Base-by-base conservation (phyloP, 176 grass and related monocot species). In the Echinochloa phyllopogon region DNA sequence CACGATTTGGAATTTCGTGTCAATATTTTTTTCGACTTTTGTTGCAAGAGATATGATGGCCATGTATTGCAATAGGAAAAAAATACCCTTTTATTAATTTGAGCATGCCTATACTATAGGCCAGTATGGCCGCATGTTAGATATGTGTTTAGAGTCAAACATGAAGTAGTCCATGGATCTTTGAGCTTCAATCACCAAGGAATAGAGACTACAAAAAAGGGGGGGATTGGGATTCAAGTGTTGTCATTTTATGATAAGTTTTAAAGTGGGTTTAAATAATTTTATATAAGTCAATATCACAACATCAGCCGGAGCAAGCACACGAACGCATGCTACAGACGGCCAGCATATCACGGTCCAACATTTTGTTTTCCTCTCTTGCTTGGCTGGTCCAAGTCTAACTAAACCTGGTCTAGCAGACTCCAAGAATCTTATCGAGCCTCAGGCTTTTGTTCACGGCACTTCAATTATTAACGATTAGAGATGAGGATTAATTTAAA, bases 301-400 rank as follows among this genome's bases (percentile, higher is more conserved):
- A 6, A 29, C 13, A 16, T 70, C 23, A 72, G 69, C 69, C 4
- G 5, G 42, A 48, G 44, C 23, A 24, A 72, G 21, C 67, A 70
- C 5, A 70, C 5, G 24, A 13, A 17, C 8, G 45, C 43, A 27
- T 49, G 44, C 24, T 52, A 17, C 36, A 47, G 42, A 50, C 17
- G 16, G 16, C 14, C 71, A 53, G 25, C 48, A 33, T 4, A 33
- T 12, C 52, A 37, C 0, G 38, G 75, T 61, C 56, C 39, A 77
- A 44, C 56, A 18, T 21, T 45, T 45, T 29, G 4, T 17, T 65
- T 77, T 25, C 21, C 13, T 29, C 7, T 47, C 0, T 44, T 27
- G 55, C 56, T 61, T 61, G 39, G 39, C 55, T 24, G 20, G 65
- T 73, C 76, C 6, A 65, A 69, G 65, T 53, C 79, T 27, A 57